Conservation (phyloP, 495 filamentous ascomycete species). For the Penicillium maclennaniae region DNA sequence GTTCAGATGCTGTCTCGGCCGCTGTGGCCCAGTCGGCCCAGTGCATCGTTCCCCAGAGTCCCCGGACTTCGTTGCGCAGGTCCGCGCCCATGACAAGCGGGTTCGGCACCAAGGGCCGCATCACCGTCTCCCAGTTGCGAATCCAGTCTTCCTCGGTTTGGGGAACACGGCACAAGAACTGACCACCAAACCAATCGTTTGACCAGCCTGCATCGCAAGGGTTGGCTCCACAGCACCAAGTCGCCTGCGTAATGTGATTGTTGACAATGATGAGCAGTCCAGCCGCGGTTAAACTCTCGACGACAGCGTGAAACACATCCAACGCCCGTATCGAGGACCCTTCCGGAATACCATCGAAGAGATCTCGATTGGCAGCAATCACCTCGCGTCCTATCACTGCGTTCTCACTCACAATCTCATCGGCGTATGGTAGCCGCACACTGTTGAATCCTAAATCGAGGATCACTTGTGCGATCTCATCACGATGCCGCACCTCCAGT, state of each 20-base stretch:
- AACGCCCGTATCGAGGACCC: slow-evolving; percentile 34
- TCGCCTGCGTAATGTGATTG: slow-evolving; percentile 58
- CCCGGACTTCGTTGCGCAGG: slow-evolving; percentile 57
- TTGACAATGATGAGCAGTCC: slow-evolving; percentile 58
- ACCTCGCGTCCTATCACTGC: slow-evolving; percentile 45
- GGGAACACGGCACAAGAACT: slow-evolving; percentile 43
- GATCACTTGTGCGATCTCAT: slow-evolving; percentile 50
- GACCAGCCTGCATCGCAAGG: slow-evolving; percentile 57
- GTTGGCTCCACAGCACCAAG: slow-evolving; percentile 59
- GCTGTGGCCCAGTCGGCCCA: slow-evolving; percentile 56
- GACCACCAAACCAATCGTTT: slow-evolving; percentile 49
- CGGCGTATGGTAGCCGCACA: slow-evolving; percentile 58
- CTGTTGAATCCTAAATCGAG: slow-evolving; percentile 57
- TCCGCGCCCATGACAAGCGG: slow-evolving; percentile 55
- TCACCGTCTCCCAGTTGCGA: slow-evolving; percentile 55
- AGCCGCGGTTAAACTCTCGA: slow-evolving; percentile 50
- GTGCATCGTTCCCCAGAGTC: slow-evolving; percentile 59
- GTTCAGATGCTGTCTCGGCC: slow-evolving; percentile 52
- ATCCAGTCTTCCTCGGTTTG: slow-evolving; percentile 59
- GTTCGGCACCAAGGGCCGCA: slow-evolving; percentile 48
- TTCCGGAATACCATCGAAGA: slow-evolving; percentile 30
- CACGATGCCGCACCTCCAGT: slow-evolving; percentile 54
- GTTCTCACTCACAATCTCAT: slow-evolving; percentile 56
- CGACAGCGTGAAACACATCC: slow-evolving; percentile 51
- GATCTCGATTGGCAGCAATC: slow-evolving; percentile 50